Evolutionary conservation across 768 basidiomycete species (phyloP), one percentile per base, ranked within the genome.

Genomic region (Neoboletus magnificus): DNA sequence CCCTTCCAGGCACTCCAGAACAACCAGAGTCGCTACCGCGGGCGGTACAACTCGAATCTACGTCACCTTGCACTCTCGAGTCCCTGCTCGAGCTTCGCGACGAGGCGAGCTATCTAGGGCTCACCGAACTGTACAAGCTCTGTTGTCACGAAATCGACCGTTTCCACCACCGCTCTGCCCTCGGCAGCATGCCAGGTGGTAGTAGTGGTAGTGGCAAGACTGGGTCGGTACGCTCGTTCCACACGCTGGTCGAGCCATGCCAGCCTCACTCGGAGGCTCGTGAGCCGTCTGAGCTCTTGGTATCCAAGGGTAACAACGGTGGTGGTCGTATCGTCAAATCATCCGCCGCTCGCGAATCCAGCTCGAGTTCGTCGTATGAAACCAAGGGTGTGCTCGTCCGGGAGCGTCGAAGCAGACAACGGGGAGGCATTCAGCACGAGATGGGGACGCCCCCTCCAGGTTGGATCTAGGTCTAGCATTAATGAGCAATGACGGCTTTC

Each of bases 21-120:
- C 68, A 74, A 22, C 76, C 81, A 8, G 78, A 82, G 37, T 58
- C 68, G 8, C 79, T 92, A 6, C 89, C 90, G 1, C 83, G 82
- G 25, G 77, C 80, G 6, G 77, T 82, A 2, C 82, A 82, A 55
- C 77, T 82, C 22, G 71, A 71, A 36, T 74, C 77, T 32, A 71
- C 71, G 25, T 76, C 76, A 7, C 72, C 70, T 18, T 64, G 76
- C 2, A 82, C 82, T 11, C 73, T 91, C 20, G 90, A 91, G 50
- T 74, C 73, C 1, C 78, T 93, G 23, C 77, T 89, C 42, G 87
- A 90, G 57, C 80, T 92, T 23, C 82, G 89, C 12, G 89, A 93
- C 59, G 91, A 93, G 66, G 87, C 91, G 2, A 75, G 76, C 40
- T 91, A 84, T 64, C 82, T 93, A n/a, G 83, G 81, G 27, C 82